Evolutionary conservation across 2,329 filamentous ascomycete species (phyloP).

Genomic region (Verticillium longisporum): DNA sequence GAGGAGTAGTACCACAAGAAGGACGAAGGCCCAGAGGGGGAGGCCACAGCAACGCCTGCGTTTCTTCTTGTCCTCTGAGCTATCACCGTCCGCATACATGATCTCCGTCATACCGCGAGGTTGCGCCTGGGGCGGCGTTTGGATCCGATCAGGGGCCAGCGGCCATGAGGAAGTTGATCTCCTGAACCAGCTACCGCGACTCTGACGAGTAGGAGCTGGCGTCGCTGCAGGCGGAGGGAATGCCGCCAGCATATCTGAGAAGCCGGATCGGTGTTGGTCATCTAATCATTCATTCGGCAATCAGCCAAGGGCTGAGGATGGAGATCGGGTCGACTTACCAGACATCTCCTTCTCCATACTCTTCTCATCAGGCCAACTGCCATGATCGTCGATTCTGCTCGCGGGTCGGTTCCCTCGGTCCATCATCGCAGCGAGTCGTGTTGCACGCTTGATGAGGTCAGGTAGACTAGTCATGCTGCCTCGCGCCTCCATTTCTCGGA

Average conservation of each 20-base stretch:
- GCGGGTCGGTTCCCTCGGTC: conserved; percentile 68
- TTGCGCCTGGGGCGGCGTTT: conserved; percentile 4
- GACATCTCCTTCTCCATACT: conserved; percentile 31
- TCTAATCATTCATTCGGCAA: conserved; percentile 16
- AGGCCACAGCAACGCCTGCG: conserved; percentile 75
- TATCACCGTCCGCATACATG: conserved; percentile 14
- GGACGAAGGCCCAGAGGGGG: conserved; percentile 69
- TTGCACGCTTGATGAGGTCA: conserved; percentile 85
- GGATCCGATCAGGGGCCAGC: conserved; percentile 21
- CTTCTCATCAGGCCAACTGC: conserved; percentile 41
- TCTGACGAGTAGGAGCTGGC: conserved; percentile 31
- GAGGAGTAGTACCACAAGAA: conserved; percentile 58
- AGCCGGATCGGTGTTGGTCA: conserved; percentile 42
- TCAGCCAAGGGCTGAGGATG: not conserved
- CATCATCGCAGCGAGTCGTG: conserved; percentile 77
- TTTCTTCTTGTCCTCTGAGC: conserved; percentile 21
- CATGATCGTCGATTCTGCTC: conserved; percentile 49
- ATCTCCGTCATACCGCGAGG: conserved; percentile 8
- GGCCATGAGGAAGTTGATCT: conserved; percentile 40
- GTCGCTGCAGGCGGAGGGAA: conserved; percentile 56
- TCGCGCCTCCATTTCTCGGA: conserved; percentile 72
- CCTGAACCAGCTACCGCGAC: conserved; percentile 37
- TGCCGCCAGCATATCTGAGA: conserved; percentile 60
- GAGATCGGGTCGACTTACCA: conserved; percentile 22
- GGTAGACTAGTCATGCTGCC: conserved; percentile 88